Conservation (phyloP, 2,329 filamentous ascomycete species). For the Ambrosiella cleistominuta region DNA sequence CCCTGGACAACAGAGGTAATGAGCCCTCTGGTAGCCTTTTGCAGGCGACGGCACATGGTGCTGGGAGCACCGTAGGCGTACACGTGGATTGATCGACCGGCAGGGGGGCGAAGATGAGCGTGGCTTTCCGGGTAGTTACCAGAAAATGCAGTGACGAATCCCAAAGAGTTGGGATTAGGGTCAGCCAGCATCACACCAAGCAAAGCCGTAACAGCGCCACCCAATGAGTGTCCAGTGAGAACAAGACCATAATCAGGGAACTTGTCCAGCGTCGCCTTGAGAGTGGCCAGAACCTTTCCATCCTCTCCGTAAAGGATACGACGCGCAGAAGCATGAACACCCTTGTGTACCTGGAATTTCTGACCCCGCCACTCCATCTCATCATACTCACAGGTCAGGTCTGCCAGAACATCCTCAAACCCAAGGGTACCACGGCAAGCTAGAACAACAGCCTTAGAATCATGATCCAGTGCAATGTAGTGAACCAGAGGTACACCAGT, state of each 20-base stretch:
- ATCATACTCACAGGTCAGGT: slow-evolving; percentile 60
- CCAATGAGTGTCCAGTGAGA: slow-evolving; percentile 51
- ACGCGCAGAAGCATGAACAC: slow-evolving; percentile 53
- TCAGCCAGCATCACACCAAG: slow-evolving; percentile 55
- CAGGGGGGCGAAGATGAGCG: slow-evolving; percentile 25
- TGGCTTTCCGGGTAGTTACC: slow-evolving; percentile 16
- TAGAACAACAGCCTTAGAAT: slow-evolving; percentile 54
- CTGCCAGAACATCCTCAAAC: slow-evolving; percentile 56
- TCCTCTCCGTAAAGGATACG: slow-evolving; percentile 51
- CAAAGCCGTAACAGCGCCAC: slow-evolving; percentile 51
- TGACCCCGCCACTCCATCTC: slow-evolving; percentile 44
- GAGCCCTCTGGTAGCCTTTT: slow-evolving; percentile 52
- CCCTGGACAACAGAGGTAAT: slow-evolving; percentile 61
- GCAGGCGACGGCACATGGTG: slow-evolving; percentile 52
- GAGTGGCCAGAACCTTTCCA: slow-evolving; percentile 46
- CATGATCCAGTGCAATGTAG: slow-evolving; percentile 54
- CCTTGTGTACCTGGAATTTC: slow-evolving; percentile 54
- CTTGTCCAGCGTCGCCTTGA: slow-evolving; percentile 47
- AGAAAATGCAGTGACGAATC: slow-evolving; percentile 43
- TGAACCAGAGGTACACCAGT: slow-evolving; percentile 50
- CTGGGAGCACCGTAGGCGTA: slow-evolving; percentile 63
- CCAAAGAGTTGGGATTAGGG: slow-evolving; percentile 31
- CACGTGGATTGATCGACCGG: slow-evolving; percentile 56
- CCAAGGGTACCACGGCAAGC: slow-evolving; percentile 55
- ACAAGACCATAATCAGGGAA: slow-evolving; percentile 54